phyloP scores from a whole-genome alignment of 164 flowering plant genomes.

The Berberis thunbergii region DNA sequence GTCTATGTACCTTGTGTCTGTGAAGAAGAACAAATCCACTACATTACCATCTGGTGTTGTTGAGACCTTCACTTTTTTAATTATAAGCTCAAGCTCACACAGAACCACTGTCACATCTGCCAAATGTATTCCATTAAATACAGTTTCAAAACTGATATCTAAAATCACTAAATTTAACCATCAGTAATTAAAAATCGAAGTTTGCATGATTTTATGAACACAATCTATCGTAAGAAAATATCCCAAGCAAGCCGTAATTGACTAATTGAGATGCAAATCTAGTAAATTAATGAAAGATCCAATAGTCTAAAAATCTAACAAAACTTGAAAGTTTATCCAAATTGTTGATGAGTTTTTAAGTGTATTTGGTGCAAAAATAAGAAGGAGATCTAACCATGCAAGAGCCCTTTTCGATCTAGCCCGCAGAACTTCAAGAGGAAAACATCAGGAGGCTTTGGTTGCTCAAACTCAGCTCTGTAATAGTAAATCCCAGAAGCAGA shows the following conservation, averaged over 20 bases:
- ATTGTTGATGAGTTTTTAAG: no score
- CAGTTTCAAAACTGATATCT: background rate
- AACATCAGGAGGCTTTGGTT: conserved; percentile 30
- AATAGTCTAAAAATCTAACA: no score
- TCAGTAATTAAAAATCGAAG: no score
- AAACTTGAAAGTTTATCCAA: no score
- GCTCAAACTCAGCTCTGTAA: conserved; percentile 16
- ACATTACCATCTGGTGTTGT: conserved; percentile 77
- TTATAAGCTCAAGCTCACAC: conserved; percentile 58
- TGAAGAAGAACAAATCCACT: conserved; percentile 67
- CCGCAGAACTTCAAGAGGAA: conserved; percentile 52
- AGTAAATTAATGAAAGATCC: no score
- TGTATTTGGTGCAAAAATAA: no score
- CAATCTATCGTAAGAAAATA: no score
- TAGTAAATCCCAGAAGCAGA: conserved; percentile 19
- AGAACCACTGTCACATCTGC: conserved; percentile 71
- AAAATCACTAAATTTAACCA: no score
- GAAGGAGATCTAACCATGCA: conserved; percentile 42
- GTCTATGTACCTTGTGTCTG: conserved; percentile 35
- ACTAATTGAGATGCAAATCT: no score
- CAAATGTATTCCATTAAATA: background rate
- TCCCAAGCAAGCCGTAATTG: no score
- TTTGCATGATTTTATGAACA: no score
- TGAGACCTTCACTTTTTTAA: conserved; percentile 64
- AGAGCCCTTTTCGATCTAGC: conserved; percentile 50